phyloP scores from a whole-genome alignment of 2,329 filamentous ascomycete genomes.

The Cercospora berteroae region DNA sequence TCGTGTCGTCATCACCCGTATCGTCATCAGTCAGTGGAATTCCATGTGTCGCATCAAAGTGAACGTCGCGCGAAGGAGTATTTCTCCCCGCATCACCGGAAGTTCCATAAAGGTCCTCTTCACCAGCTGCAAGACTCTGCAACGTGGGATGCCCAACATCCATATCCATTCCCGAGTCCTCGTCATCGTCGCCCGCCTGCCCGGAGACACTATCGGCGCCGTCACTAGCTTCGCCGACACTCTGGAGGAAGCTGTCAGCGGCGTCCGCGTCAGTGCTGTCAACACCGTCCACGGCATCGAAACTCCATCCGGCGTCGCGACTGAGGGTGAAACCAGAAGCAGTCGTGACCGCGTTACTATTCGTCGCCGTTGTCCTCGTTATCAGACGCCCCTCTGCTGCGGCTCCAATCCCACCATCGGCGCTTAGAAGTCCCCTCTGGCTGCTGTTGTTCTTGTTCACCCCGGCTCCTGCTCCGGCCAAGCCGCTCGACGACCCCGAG shows the following conservation, averaged over 20 bases:
- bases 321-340: not conserved
- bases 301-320: slow-evolving; percentile 3
- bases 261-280: not conserved
- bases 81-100: not conserved
- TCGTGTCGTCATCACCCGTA: not conserved
- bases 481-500: slow-evolving; percentile 89
- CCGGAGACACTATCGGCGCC: not conserved
- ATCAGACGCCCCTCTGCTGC: slow-evolving; percentile 30
- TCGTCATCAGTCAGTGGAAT: not conserved
- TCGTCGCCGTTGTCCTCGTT: slow-evolving; percentile 27
- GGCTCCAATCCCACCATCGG: slow-evolving; percentile 26
- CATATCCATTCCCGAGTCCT: slow-evolving; percentile 9
- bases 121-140: not conserved
- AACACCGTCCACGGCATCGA: not conserved
- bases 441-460: slow-evolving; percentile 20
- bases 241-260: not conserved
- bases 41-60: not conserved
- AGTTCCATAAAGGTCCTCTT: slow-evolving; percentile 1
- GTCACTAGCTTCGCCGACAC: not conserved
- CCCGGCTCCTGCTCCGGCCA: slow-evolving; percentile 65
- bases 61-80: not conserved
- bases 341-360: not conserved
- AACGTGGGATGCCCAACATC: not conserved
- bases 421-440: slow-evolving; percentile 14
- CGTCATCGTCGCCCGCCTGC: not conserved